Evolutionary conservation across 2,329 filamentous ascomycete genomes (phyloP).

Genomic region (Akanthomyces lecanii): DNA sequence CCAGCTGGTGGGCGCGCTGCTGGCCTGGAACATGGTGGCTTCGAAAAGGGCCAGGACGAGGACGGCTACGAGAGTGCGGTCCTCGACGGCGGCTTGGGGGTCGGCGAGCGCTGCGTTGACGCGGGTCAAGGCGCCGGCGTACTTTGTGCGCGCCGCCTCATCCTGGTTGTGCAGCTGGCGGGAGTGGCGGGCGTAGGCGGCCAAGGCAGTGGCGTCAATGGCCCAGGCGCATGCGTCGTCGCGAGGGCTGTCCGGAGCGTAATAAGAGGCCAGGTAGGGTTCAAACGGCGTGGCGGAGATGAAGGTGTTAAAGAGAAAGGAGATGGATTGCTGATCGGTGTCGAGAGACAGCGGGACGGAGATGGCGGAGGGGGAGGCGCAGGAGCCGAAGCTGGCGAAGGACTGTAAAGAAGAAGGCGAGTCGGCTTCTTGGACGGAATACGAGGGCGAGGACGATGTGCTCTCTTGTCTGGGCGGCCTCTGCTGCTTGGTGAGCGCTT

Average conservation of each 20-base stretch:
- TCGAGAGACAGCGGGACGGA: neutral
- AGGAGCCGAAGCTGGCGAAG: neutral
- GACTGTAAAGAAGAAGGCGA: neutral
- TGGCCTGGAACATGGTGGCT: conserved; percentile 24
- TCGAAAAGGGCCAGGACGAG: conserved; percentile 27
- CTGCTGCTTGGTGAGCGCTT: conserved; percentile 17
- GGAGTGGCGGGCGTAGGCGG: conserved; percentile 22
- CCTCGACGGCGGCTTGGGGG: conserved; percentile 21
- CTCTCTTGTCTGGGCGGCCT: neutral
- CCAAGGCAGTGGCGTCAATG: conserved; percentile 24
- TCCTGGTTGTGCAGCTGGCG: conserved; percentile 19
- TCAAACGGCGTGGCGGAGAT: conserved; percentile 26
- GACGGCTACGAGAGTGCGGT: conserved; percentile 26
- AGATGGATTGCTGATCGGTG: conserved; percentile 17
- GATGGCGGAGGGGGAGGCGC: neutral
- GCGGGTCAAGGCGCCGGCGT: conserved; percentile 21
- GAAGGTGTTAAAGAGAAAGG: conserved; percentile 26
- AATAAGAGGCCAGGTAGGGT: conserved; percentile 23
- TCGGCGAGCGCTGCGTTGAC: conserved; percentile 21
- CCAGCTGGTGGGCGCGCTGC: conserved; percentile 25
- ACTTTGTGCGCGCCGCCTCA: conserved; percentile 21
- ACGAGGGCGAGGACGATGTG: neutral
- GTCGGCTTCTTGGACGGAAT: neutral
- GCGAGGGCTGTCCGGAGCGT: neutral
- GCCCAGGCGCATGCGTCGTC: conserved; percentile 23